Base-by-base conservation (phyloP, 176 grass and related monocot genomes). In the Otatea glauca region DNA sequence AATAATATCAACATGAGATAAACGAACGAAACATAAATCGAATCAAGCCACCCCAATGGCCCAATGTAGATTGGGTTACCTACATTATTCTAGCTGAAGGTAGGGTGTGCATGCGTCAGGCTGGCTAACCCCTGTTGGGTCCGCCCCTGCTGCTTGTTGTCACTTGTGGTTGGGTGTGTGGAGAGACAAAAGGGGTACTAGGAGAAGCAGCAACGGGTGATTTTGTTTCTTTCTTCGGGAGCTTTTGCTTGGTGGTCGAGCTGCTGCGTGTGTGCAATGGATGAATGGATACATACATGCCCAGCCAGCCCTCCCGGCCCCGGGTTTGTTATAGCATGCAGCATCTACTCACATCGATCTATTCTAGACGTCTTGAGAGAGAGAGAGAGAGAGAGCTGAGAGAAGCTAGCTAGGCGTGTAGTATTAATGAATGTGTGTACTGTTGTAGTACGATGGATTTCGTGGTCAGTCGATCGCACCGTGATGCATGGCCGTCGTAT, bases 401-500 rank as follows among this genome's bases (percentile, higher is more conserved):
- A 9, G 61, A 54, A 53, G 62, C 53, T 18, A 27, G 23, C 1
- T 60, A 55, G 17, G 20, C 9, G 39, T 69, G 78, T 53, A 81
- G 35, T 37, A 37, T 37, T 37, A 17, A 54, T 54, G 85, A 82
- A 82, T 90, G 68, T 81, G 51, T 76, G 84, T 88, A 90, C 89
- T 82, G 92, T 80, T 85, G 29, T 29, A 1, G 88, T 58, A 85
- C 43, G 51, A 43, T 69, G 73, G 76, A 81, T 92, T 84, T 68
- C 55, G 17, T 71, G 72, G 68, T 74, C 67, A 20, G 82, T 73
- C 75, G 81, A 72, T 73, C 51, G 67, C 81, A 25, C 81, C 87
- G 69, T 34, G 83, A 43, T 79, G 50, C 21, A 12, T 32, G 72
- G 21, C 27, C 27, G 72, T 37, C 37, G 14, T 37, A 18, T 4